Conservation (phyloP, 768 basidiomycete species). For the Rhodosporidiobolus sp. region DNA sequence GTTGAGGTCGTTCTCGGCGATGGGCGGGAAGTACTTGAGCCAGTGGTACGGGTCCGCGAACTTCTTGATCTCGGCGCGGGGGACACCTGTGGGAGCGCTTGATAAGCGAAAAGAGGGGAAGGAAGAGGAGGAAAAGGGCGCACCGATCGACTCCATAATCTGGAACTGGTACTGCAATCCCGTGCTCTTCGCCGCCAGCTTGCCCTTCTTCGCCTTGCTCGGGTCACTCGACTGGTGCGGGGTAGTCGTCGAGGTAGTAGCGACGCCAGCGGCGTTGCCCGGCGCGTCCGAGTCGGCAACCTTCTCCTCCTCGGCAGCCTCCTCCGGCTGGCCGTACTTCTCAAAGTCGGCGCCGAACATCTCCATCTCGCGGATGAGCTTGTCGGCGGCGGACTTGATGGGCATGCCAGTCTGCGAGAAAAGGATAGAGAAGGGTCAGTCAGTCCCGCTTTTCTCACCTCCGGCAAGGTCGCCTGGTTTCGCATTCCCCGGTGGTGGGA, state of each 20-base stretch:
- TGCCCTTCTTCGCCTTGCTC: constrained; percentile 88
- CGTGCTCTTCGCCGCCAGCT: constrained; percentile 85
- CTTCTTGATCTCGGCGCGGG: constrained; percentile 83
- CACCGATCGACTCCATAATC: constrained; percentile 83
- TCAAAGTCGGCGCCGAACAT: constrained; percentile 90
- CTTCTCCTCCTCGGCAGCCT: constrained; percentile 53
- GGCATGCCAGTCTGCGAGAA: constrained; percentile 77
- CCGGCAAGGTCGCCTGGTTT: too few species aligned
- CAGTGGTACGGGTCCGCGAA: constrained; percentile 95
- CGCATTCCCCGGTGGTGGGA: too few species aligned
- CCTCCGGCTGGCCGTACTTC: constrained; percentile 55
- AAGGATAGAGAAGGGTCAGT: not conserved
- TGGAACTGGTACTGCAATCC: constrained; percentile 97
- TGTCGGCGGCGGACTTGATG: constrained; percentile 98
- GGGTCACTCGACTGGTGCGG: constrained; percentile 49
- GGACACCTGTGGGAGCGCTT: constrained; percentile 57
- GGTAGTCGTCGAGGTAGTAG: constrained; percentile 45
- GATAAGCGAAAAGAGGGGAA: too few species aligned
- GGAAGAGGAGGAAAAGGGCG: not conserved
- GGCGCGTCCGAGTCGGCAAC: constrained; percentile 49
- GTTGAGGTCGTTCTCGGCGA: constrained; percentile 77
- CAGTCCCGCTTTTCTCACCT: too few species aligned
- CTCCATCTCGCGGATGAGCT: constrained; percentile 94
- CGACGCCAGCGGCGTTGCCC: constrained; percentile 46
- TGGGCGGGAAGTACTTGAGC: constrained; percentile 92